Percentiles rank a stretch among this genome's conserved stretches.
These are phyloP conservation scores for Talaromyces albobiverticillius DNA, from an alignment of 2,329 filamentous ascomycete species.

Conservation along the genomic window DNA sequence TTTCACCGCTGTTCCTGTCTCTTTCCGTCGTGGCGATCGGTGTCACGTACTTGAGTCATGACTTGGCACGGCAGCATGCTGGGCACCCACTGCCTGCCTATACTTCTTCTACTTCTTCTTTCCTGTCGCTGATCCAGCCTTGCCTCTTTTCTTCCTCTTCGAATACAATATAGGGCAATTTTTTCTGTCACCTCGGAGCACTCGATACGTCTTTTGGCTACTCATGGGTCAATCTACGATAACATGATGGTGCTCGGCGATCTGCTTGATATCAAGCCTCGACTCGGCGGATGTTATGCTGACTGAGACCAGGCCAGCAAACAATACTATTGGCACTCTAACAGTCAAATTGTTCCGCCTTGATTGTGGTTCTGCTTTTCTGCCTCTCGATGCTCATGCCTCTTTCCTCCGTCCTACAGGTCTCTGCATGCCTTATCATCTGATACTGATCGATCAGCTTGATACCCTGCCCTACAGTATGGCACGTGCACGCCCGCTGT, in stretches of 20 bases:
- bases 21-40: background rate
- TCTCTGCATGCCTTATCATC: background rate
- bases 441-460: too few species aligned
- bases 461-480: too few species aligned
- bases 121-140: background rate
- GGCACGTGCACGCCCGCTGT: too few species aligned
- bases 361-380: too few species aligned
- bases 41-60: background rate
- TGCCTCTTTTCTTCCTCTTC: background rate
- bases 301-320: background rate
- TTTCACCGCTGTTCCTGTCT: background rate
- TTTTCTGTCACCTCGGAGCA: background rate
- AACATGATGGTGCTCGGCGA: background rate
- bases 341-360: too few species aligned
- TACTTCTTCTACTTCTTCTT: background rate
- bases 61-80: constrained; percentile 5
- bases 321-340: too few species aligned
- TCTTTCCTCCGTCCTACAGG: too few species aligned
- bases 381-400: too few species aligned
- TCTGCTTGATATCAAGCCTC: background rate
- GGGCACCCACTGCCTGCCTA: background rate
- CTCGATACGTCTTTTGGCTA: background rate
- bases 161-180: background rate
- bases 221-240: background rate
- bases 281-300: background rate